A percentile compares a stretch with the other conserved stretches of the same genome.
Evolutionary conservation across 139 green algal species (phyloP).

Genomic region (Chlamydomonas applanata): DNA sequence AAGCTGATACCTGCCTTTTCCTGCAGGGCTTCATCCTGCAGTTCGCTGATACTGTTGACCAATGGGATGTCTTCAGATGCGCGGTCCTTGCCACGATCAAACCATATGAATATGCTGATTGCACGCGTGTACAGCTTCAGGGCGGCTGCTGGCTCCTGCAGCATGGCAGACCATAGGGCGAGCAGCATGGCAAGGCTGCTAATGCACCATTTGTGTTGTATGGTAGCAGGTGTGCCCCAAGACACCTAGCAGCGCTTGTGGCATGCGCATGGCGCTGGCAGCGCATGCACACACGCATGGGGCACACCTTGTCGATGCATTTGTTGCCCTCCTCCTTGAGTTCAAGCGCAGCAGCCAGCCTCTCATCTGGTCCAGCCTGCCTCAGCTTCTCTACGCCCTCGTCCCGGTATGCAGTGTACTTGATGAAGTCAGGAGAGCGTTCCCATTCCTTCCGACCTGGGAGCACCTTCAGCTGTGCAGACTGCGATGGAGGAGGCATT

Average conservation of each 20-base stretch:
- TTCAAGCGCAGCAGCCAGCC: neutral
- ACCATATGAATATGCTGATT: constrained; percentile 37
- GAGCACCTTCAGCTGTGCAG: constrained; percentile 14
- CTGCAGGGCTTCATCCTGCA: too few relatives aligned
- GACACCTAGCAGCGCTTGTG: neutral
- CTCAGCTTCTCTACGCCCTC: neutral
- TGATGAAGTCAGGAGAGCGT: constrained; percentile 25
- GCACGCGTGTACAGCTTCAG: constrained; percentile 25
- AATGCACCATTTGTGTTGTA: too few relatives aligned
- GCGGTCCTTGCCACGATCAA: constrained; percentile 29
- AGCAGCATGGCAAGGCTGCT: neutral
- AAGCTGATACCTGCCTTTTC: too few relatives aligned
- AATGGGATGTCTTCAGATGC: constrained; percentile 32
- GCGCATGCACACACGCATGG: too few relatives aligned
- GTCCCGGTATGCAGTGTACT: constrained; percentile 17
- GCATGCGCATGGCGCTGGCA: too few relatives aligned
- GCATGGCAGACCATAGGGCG: neutral
- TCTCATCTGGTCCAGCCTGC: neutral
- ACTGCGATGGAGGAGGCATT: constrained; percentile 8
- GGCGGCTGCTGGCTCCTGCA: constrained; percentile 22
- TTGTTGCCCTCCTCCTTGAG: constrained; percentile 37
- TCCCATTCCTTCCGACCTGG: constrained; percentile 37
- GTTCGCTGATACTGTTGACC: neutral
- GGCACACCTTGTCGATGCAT: constrained; percentile 10
- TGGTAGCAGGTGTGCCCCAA: neutral